These are phyloP conservation scores for Vicia faba DNA, from an alignment of 306 rosid species.

Conservation along the genomic window DNA sequence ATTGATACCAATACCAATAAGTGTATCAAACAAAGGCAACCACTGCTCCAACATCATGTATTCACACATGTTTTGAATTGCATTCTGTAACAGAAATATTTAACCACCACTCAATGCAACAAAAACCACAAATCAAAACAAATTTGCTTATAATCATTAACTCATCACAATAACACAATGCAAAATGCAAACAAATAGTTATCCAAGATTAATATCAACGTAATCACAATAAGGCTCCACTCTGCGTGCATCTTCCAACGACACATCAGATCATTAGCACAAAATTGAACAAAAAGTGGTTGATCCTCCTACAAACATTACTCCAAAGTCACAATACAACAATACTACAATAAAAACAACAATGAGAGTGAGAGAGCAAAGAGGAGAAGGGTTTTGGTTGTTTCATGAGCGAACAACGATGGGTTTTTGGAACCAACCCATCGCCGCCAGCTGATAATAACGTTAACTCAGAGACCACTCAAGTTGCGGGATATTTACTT, in stretches of 20 bases:
- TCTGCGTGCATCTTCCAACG: slow-evolving; percentile 78
- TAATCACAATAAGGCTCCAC: slow-evolving; percentile 87
- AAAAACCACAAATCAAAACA: not conserved
- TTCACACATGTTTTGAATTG: too few species aligned
- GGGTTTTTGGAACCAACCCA: too few species aligned
- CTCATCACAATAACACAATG: not conserved
- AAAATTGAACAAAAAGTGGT: slow-evolving; percentile 91
- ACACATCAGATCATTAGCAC: slow-evolving; percentile 81
- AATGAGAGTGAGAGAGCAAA: slow-evolving; percentile 14
- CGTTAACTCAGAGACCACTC: not conserved
- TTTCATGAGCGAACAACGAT: slow-evolving; percentile 70
- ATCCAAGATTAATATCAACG: slow-evolving; percentile 97
- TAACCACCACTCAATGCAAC: not conserved
- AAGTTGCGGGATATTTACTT: slow-evolving; percentile 7
- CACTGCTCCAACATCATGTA: not conserved
- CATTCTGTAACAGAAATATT: too few species aligned
- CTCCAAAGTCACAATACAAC: slow-evolving; percentile 3
- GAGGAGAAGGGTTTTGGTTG: slow-evolving; percentile 42
- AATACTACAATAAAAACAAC: not conserved
- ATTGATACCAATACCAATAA: not conserved
- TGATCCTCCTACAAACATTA: slow-evolving; percentile 56
- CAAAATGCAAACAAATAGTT: slow-evolving; percentile 31
- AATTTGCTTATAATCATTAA: not conserved
- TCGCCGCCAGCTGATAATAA: slow-evolving; percentile 39
- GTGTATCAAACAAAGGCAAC: slow-evolving; percentile 16